Percentiles rank a stretch among this genome's conserved stretches.
These are phyloP conservation scores for Coprinellus aureogranulatus DNA, from an alignment of 768 basidiomycete species.

Conservation along the genomic window DNA sequence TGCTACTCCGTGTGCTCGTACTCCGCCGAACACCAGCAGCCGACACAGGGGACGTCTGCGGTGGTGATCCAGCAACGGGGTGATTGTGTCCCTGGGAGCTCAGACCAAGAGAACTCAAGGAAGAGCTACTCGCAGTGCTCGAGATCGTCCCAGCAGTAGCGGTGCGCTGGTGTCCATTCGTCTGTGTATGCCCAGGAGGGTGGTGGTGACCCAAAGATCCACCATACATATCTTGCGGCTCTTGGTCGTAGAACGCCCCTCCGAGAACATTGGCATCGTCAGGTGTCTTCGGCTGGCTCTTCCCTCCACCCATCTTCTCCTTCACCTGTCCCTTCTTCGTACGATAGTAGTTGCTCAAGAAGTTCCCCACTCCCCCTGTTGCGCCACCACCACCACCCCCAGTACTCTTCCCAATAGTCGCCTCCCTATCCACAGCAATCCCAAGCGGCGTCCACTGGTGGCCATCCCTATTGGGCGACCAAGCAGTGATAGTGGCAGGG, in stretches of 20 bases:
- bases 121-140: slow-evolving; percentile 7
- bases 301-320: slow-evolving; percentile 2
- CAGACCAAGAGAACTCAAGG: slow-evolving; percentile 9
- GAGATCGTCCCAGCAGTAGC: slow-evolving; percentile 3
- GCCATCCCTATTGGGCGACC: background rate
- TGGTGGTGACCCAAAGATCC: background rate
- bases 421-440: slow-evolving; percentile 6
- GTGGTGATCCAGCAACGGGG: background rate
- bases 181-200: too few species aligned
- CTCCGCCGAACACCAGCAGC: background rate
- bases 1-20: background rate
- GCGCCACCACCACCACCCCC: background rate
- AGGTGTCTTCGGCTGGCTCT: background rate
- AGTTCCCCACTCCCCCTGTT: background rate
- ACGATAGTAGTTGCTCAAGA: slow-evolving; percentile 4
- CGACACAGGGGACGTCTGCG: background rate
- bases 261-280: slow-evolving; percentile 2
- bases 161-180: background rate
- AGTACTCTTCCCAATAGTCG: slow-evolving; percentile 4
- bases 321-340: slow-evolving; percentile 1
- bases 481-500: slow-evolving; percentile 1
- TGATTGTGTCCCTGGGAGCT: slow-evolving; percentile 4
- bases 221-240: slow-evolving; percentile 6
- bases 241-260: slow-evolving; percentile 3
- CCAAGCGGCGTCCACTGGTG: slow-evolving; percentile 1